phyloP scores from a whole-genome alignment of 805 yeast species.

The Clavispora santaluciae region DNA sequence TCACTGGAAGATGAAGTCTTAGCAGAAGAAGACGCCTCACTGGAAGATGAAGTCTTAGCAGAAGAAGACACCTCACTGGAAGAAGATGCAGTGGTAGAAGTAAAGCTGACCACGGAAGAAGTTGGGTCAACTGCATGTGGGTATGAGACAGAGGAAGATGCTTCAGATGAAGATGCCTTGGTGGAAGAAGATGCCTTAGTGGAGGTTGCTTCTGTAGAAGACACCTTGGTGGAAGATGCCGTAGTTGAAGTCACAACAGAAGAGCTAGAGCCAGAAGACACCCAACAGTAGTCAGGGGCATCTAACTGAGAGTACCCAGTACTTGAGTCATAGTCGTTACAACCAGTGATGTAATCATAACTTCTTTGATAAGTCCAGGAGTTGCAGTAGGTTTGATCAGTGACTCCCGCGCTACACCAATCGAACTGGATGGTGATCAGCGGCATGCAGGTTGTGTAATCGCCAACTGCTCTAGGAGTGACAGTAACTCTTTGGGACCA shows the following conservation, averaged over 20 bases:
- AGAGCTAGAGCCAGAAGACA: not conserved
- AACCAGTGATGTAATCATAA: slow-evolving; percentile 1
- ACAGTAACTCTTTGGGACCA: slow-evolving; percentile 1
- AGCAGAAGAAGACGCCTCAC: not conserved
- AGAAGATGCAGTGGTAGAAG: not conserved
- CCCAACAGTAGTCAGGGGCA: slow-evolving; percentile 2
- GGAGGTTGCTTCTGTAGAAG: not conserved
- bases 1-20: not conserved
- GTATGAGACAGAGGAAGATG: not conserved
- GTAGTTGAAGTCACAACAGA: no score
- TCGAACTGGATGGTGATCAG: slow-evolving; percentile 1
- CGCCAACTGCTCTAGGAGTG: not conserved
- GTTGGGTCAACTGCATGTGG: not conserved
- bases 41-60: not conserved
- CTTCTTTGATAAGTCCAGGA: not conserved
- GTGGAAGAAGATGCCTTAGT: not conserved
- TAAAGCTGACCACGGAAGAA: not conserved
- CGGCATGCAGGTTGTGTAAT: not conserved
- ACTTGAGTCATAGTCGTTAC: not conserved
- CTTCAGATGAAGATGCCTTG: not conserved
- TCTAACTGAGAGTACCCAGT: not conserved
- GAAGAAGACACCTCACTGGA: not conserved
- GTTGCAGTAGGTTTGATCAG: not conserved
- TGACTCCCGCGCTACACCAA: not conserved
- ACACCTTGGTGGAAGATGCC: not conserved